A percentile compares a stretch with the other conserved stretches of the same genome.
phyloP scores from a whole-genome alignment of 2,329 filamentous ascomycete species.

The Sporothrix brunneoviolacea region DNA sequence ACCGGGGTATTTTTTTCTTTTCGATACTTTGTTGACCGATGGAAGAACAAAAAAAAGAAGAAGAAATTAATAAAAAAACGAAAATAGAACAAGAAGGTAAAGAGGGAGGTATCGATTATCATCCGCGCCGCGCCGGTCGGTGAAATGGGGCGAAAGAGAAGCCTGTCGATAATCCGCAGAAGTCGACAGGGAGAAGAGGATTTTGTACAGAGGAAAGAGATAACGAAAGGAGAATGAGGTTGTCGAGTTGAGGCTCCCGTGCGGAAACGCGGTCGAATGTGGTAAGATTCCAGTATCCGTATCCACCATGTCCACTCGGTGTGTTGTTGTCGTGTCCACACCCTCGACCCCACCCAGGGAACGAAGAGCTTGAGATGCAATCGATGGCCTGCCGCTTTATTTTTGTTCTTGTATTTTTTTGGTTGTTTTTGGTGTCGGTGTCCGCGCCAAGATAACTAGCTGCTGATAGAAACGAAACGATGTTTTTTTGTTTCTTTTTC shows the following conservation, averaged over 20 bases:
- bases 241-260: constrained; percentile 2
- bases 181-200: neutral
- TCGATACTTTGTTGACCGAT: constrained; percentile 13
- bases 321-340: constrained; percentile 7
- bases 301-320: constrained; percentile 5
- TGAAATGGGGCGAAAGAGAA: constrained; percentile 12
- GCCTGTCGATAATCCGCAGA: neutral
- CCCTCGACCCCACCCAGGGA: neutral
- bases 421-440: constrained; percentile 27
- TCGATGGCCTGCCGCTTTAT: constrained; percentile 34
- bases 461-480: constrained; percentile 33
- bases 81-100: constrained; percentile 6
- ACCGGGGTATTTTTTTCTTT: constrained; percentile 23
- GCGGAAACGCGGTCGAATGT: constrained; percentile 1
- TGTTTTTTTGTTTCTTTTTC: constrained; percentile 18
- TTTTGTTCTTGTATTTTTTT: neutral
- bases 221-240: constrained; percentile 15
- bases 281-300: constrained; percentile 3
- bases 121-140: constrained; percentile 25
- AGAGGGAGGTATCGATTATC: constrained; percentile 27
- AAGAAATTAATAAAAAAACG: neutral
- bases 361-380: constrained; percentile 10
- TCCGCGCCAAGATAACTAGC: constrained; percentile 45
- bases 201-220: constrained; percentile 28
- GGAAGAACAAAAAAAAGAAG: constrained; percentile 17